Conservation (phyloP, 768 basidiomycete species). For the Xanthoconium purpureum region DNA sequence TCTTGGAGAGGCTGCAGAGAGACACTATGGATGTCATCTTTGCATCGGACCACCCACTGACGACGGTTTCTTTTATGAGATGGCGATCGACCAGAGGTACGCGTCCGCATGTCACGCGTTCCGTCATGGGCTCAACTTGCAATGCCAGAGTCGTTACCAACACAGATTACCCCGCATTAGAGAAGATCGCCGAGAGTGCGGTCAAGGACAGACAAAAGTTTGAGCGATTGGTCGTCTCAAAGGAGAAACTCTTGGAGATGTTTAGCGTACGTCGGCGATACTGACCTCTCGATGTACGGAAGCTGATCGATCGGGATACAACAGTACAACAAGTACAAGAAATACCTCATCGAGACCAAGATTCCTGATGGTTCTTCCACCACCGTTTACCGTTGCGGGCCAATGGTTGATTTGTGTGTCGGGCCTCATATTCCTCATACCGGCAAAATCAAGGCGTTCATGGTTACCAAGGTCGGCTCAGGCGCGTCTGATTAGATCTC, state of each 20-base stretch:
- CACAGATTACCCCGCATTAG: slow-evolving; percentile 83
- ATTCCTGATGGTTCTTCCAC: slow-evolving; percentile 95
- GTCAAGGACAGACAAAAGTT: slow-evolving; percentile 98
- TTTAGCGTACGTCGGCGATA: slow-evolving; percentile 66
- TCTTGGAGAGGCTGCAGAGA: slow-evolving; percentile 92
- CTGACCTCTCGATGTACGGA: neutral
- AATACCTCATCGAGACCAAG: slow-evolving; percentile 91
- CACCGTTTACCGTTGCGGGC: slow-evolving; percentile 97
- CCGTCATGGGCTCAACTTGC: neutral
- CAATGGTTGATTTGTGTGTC: slow-evolving; percentile 95
- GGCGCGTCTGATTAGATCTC: neutral
- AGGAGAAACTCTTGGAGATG: slow-evolving; percentile 96
- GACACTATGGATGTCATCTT: slow-evolving; percentile 95
- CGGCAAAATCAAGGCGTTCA: slow-evolving; percentile 94
- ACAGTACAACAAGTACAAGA: slow-evolving; percentile 99
- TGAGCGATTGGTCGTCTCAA: slow-evolving; percentile 88
- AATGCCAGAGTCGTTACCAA: slow-evolving; percentile 64
- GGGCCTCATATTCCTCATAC: slow-evolving; percentile 99
- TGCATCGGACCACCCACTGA: slow-evolving; percentile 97
- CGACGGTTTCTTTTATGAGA: slow-evolving; percentile 99
- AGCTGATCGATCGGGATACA: slow-evolving; percentile 1
- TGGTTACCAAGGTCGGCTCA: slow-evolving; percentile 81
- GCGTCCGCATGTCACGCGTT: neutral
- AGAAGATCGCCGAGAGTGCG: slow-evolving; percentile 82
- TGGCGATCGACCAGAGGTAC: slow-evolving; percentile 82